Evolutionary conservation across 208 protist genomes (phyloP).

Genomic region (Trypanosoma avium): DNA sequence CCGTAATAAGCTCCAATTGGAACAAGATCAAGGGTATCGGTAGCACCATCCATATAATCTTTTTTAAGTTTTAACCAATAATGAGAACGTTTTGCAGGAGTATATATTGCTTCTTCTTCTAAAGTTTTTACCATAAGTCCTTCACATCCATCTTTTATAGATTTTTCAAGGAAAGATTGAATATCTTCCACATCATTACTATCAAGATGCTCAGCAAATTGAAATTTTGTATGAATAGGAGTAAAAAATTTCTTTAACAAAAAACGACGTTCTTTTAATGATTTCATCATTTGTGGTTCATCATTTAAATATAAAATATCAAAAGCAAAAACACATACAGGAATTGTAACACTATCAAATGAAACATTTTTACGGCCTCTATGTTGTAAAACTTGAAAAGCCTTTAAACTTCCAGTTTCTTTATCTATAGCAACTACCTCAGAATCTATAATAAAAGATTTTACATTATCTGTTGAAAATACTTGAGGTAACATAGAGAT

Average conservation of each 20-base stretch:
- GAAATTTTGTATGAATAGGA: constrained; percentile 79
- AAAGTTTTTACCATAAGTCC: constrained; percentile 99
- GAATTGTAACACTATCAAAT: constrained; percentile 92
- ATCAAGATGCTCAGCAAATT: constrained; percentile 90
- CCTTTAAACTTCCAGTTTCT: constrained; percentile 88
- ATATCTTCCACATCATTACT: constrained; percentile 93
- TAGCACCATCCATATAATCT: constrained; percentile 98
- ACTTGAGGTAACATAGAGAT: constrained; percentile 73
- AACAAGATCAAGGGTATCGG: constrained; percentile 98
- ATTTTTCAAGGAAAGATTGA: constrained; percentile 93
- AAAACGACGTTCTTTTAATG: constrained; percentile 82
- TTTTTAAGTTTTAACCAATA: constrained; percentile 99
- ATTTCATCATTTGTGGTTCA: constrained; percentile 78
- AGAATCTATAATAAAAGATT: constrained; percentile 98
- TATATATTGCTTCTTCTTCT: constrained; percentile 93
- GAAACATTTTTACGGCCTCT: constrained; percentile 92
- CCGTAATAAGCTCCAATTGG: constrained; percentile 98
- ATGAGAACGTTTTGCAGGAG: constrained; percentile 95
- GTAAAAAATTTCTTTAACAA: constrained; percentile 63
- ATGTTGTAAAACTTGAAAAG: constrained; percentile 95
- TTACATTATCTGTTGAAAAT: constrained; percentile 59
- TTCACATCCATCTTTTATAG: constrained; percentile 91
- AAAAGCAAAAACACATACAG: constrained; percentile 99
- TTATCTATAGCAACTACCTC: constrained; percentile 97
- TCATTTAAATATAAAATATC: constrained; percentile 99